These are phyloP conservation scores for Protostelium mycophagum DNA, from an alignment of 78 protist genomes.

Conservation along the genomic window DNA sequence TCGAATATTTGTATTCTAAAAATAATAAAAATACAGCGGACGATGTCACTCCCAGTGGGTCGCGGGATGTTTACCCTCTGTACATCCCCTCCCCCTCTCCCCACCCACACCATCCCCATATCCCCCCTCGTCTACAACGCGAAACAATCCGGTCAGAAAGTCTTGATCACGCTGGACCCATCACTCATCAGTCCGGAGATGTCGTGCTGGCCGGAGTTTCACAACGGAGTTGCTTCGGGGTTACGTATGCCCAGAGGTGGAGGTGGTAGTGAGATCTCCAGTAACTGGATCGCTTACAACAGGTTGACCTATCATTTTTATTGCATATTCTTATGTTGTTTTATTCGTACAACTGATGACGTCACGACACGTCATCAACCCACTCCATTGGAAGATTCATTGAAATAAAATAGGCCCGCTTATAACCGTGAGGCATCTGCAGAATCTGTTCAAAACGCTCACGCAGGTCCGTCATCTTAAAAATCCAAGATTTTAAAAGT, in stretches of 20 bases:
- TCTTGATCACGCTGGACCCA: slow-evolving; percentile 1
- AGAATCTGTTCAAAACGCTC: neutral
- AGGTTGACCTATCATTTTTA: too few relatives aligned
- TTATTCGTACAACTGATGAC: too few relatives aligned
- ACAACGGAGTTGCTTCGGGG: slow-evolving; percentile 84
- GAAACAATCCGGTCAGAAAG: slow-evolving; percentile 5
- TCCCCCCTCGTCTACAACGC: slow-evolving; percentile 43
- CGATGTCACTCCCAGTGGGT: slow-evolving; percentile 45
- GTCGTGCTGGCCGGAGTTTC: slow-evolving; percentile 83
- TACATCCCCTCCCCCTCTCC: slow-evolving; percentile 15
- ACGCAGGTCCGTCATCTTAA: neutral
- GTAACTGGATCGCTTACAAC: slow-evolving; percentile 69
- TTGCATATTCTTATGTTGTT: too few relatives aligned
- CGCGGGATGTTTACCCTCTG: slow-evolving; percentile 46
- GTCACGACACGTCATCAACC: too few relatives aligned
- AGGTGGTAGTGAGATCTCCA: slow-evolving; percentile 11
- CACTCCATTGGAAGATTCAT: too few relatives aligned
- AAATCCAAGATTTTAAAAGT: slow-evolving; percentile 23
- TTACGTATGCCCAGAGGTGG: slow-evolving; percentile 63
- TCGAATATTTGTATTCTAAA: slow-evolving; percentile 11
- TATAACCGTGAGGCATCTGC: neutral
- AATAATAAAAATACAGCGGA: slow-evolving; percentile 19
- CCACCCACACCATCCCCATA: slow-evolving; percentile 53
- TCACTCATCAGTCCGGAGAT: neutral
- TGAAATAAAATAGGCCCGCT: too few relatives aligned